These are phyloP conservation scores for Dioszegia hungarica DNA, from an alignment of 768 basidiomycete species.

Conservation along the genomic window DNA sequence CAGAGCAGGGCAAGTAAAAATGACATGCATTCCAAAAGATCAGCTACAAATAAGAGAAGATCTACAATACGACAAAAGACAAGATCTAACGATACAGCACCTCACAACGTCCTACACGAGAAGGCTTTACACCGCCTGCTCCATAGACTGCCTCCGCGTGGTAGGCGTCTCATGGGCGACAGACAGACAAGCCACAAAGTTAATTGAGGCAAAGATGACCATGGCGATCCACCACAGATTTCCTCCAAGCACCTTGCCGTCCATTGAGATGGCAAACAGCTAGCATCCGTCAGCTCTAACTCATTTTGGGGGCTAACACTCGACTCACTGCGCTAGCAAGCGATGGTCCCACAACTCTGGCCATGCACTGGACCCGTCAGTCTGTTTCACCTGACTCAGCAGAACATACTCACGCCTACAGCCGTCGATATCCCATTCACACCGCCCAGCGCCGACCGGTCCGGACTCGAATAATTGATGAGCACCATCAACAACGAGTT, in stretches of 20 bases:
- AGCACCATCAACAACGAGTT: constrained; percentile 42
- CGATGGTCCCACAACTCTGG: constrained; percentile 44
- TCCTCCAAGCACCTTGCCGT: constrained; percentile 37
- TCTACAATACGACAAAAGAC: no score
- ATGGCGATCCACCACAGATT: constrained; percentile 49
- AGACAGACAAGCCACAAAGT: constrained; percentile 31
- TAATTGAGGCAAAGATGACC: constrained; percentile 40
- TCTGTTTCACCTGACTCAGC: no score
- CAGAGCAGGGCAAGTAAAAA: no score
- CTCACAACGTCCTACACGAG: neutral
- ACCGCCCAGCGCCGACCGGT: constrained; percentile 41
- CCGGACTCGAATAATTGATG: constrained; percentile 41
- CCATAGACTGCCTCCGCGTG: neutral
- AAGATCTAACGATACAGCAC: neutral
- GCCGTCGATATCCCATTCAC: constrained; percentile 45
- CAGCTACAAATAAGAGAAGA: no score
- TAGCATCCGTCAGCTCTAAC: neutral
- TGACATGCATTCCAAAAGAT: no score
- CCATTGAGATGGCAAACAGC: constrained; percentile 47
- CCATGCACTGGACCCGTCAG: constrained; percentile 40
- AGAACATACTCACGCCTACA: constrained; percentile 27
- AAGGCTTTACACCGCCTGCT: neutral
- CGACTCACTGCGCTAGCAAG: constrained; percentile 33
- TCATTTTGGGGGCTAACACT: neutral
- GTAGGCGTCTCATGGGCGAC: constrained; percentile 1